Conservation (phyloP, 2,329 filamentous ascomycete genomes). For the Aspergillus arachidicola region DNA sequence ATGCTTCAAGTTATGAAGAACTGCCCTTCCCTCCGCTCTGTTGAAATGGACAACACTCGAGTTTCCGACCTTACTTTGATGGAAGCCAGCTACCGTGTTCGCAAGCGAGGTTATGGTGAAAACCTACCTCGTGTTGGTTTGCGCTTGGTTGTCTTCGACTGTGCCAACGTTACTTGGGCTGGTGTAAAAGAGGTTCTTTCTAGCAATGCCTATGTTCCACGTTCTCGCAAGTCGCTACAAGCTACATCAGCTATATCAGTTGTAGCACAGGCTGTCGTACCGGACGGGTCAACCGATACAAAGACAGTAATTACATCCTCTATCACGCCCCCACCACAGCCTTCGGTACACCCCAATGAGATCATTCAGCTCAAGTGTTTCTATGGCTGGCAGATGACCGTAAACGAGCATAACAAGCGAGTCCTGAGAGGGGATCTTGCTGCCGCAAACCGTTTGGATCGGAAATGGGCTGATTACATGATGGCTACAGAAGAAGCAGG, state of each 20-base stretch:
- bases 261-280: constrained; percentile 33
- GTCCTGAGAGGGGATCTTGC: constrained; percentile 76
- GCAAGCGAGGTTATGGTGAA: constrained; percentile 61
- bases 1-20: constrained; percentile 80
- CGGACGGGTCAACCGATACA: constrained; percentile 17
- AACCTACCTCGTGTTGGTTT: constrained; percentile 63
- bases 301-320: constrained; percentile 26
- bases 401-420: constrained; percentile 88
- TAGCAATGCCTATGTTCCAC: constrained; percentile 75
- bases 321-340: constrained; percentile 27
- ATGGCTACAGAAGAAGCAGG: constrained; percentile 85
- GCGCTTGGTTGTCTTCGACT: constrained; percentile 84
- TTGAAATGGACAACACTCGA: constrained; percentile 92
- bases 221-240: constrained; percentile 42
- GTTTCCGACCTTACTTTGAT: constrained; percentile 83
- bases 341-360: constrained; percentile 65
- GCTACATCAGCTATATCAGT: constrained; percentile 35
- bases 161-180: constrained; percentile 88
- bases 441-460: constrained; percentile 76
- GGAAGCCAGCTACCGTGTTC: constrained; percentile 81
- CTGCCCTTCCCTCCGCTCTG: constrained; percentile 67
- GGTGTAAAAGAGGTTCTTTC: constrained; percentile 84
- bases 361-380: constrained; percentile 89
- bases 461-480: constrained; percentile 94
- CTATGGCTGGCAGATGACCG: constrained; percentile 92